Evolutionary conservation across 257 asterid species (phyloP).

Genomic region (Nicotiana tomentosiformis): DNA sequence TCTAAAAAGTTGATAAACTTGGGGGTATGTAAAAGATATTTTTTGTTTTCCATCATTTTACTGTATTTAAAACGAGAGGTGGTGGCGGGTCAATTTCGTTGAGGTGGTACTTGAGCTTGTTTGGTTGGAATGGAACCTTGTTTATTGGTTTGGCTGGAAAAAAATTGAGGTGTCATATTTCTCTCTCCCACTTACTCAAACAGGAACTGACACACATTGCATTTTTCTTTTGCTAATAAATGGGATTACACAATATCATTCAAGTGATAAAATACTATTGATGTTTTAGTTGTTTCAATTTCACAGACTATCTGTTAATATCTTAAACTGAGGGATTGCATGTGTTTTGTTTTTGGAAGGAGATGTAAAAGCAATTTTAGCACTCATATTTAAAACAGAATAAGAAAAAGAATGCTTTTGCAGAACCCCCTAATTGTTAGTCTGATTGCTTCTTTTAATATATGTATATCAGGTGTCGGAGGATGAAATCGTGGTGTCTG

Average conservation of each 20-base stretch:
- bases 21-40: too few relatives aligned
- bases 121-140: not conserved
- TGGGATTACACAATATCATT: not conserved
- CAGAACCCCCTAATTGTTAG: not conserved
- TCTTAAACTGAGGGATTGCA: not conserved
- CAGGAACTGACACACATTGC: not conserved
- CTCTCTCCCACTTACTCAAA: not conserved
- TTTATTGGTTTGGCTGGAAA: not conserved
- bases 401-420: not conserved
- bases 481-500: constrained; percentile 74
- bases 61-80: not conserved
- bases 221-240: not conserved
- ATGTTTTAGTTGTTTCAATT: not conserved
- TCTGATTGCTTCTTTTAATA: constrained; percentile 15
- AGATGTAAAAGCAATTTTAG: not conserved
- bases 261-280: not conserved
- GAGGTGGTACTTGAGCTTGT: not conserved
- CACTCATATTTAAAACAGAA: not conserved
- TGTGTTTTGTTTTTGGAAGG: not conserved
- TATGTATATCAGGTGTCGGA: constrained; percentile 64
- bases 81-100: not conserved
- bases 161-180: not conserved
- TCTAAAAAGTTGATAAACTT: too few relatives aligned
- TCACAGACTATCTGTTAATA: not conserved
- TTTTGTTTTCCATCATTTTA: too few relatives aligned